These are phyloP conservation scores for Mrakia gelida DNA, from an alignment of 768 basidiomycete genomes.

Conservation along the genomic window DNA sequence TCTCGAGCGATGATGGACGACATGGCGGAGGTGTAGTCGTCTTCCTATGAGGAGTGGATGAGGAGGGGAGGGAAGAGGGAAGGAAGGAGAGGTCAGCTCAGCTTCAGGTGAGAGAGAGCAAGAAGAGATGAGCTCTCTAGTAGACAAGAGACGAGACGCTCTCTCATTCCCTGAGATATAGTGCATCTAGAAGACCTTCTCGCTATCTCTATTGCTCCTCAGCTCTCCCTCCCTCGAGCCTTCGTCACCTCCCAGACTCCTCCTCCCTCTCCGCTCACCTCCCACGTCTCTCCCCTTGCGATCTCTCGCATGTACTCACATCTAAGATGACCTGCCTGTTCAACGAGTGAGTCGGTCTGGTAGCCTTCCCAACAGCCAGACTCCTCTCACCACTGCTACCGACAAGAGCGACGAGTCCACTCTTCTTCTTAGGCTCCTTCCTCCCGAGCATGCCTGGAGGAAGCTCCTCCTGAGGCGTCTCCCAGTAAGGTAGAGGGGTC, in stretches of 20 bases:
- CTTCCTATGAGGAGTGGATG: slow-evolving; percentile 53
- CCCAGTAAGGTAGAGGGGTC: background rate
- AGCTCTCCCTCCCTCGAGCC: background rate
- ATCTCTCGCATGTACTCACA: background rate
- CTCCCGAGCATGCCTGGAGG: background rate
- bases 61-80: background rate
- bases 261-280: too few species aligned
- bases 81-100: background rate
- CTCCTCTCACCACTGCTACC: background rate
- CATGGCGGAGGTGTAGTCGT: slow-evolving; percentile 86
- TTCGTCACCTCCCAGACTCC: background rate
- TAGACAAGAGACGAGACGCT: background rate
- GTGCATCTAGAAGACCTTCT: background rate
- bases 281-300: background rate
- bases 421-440: background rate
- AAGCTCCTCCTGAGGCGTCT: background rate
- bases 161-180: background rate
- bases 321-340: slow-evolving; percentile 23
- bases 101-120: background rate
- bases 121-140: background rate
- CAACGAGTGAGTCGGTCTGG: slow-evolving; percentile 13
- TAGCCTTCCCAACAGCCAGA: background rate
- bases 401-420: background rate
- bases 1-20: slow-evolving; percentile 92
- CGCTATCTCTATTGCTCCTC: background rate